These are phyloP conservation scores for Lycium ferocissimum DNA, from an alignment of 257 asterid species.

Conservation along the genomic window DNA sequence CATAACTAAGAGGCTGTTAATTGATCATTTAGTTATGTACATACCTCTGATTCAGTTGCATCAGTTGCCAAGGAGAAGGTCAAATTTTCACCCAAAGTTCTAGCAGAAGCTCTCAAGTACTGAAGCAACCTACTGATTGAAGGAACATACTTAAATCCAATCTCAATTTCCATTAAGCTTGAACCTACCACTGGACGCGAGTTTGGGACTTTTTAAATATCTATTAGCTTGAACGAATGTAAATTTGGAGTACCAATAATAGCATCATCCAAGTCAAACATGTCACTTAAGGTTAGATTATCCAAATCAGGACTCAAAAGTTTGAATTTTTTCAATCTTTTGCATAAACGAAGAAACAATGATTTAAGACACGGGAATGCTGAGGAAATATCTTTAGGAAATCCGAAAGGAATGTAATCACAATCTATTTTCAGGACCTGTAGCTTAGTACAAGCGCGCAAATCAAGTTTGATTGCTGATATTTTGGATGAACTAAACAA, in stretches of 20 bases:
- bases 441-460: neutral
- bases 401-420: neutral
- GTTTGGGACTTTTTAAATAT: too few species aligned
- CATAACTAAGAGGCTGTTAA: too few species aligned
- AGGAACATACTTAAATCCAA: too few species aligned
- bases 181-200: too few species aligned
- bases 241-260: too few species aligned
- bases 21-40: too few species aligned
- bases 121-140: neutral
- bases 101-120: neutral
- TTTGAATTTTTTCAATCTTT: neutral
- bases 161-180: too few species aligned
- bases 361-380: neutral
- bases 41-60: neutral
- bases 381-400: neutral
- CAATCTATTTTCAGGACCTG: neutral
- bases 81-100: neutral
- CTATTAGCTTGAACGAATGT: too few species aligned
- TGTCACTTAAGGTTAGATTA: neutral
- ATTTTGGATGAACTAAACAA: neutral
- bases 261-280: too few species aligned
- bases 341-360: neutral
- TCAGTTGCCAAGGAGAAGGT: neutral
- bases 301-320: neutral
- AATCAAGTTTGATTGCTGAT: neutral